Base-by-base conservation (phyloP, 176 grass and related monocot genomes). In the Bothriochloa decipiens region DNA sequence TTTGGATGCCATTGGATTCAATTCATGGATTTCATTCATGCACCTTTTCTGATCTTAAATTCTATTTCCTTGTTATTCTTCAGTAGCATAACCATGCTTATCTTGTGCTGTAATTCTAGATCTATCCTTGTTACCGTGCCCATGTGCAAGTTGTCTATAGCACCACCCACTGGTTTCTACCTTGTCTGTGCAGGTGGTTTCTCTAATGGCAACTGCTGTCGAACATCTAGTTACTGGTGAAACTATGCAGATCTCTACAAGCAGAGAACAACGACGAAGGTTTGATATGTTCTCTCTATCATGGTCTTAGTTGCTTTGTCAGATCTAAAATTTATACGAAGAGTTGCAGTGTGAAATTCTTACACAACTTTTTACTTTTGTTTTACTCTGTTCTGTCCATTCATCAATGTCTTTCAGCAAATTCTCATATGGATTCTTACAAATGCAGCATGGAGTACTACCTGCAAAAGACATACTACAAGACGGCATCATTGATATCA, bases 391-490 rank as follows among this genome's bases (percentile, higher is more conserved):
- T 70, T 49, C 68, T 81, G 64, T 86, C 18, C 42, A 43, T 85
- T 79, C 11, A 60, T 57, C 4, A 11, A 70, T 74, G 27, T 62
- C 8, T 61, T 67, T 61, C 8, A 41, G 23, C 45, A 84, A 76
- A 26, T 82, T 91, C 76, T 94, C 15, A 84, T 88, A 88, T 23
- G 41, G 17, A 64, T 84, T 84, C 2, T 23, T 5, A 62, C 69
- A 71, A 67, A 74, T 87, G 79, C 90, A 99, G 96, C 87, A 99
- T 99, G 96, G 96, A 99, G 37, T 94, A 99, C 81, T 99, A 99
- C 78, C 55, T 99, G 71, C 83, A 92, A 82, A 99, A 99, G 88
- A 94, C 96, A 76, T 99, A 99, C 86, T 96, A 91, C 93, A 99
- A 99, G 87, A 99, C 96, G 36, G 91, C 93, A 23, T 99, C 96